Evolutionary conservation across 345 rosid species (phyloP).

Genomic region (Boechera divaricarpa): DNA sequence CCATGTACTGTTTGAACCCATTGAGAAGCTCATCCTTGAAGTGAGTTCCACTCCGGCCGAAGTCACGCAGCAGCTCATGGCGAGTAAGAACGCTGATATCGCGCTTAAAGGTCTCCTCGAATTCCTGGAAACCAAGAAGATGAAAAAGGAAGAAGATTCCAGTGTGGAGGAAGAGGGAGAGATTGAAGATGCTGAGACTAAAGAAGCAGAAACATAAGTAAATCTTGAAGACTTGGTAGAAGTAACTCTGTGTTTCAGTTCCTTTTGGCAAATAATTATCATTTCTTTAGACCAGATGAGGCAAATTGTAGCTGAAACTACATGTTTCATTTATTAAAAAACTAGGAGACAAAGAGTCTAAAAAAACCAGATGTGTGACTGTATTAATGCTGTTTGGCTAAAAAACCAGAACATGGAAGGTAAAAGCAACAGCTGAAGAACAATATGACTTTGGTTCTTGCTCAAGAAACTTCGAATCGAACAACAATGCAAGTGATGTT

Average conservation of each 20-base stretch:
- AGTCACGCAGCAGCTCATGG: conserved; percentile 48
- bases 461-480: conserved; percentile 53
- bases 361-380: neutral
- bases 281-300: conserved; percentile 1
- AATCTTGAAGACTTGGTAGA: neutral
- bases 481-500: conserved; percentile 94
- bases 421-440: neutral
- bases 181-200: conserved; percentile 37
- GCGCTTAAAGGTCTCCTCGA: conserved; percentile 28
- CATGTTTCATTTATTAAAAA: conserved; percentile 5
- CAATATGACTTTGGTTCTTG: conserved; percentile 2
- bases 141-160: conserved; percentile 22
- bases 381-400: neutral
- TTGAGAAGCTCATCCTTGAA: conserved; percentile 39
- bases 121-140: conserved; percentile 33
- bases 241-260: conserved; percentile 16
- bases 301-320: conserved; percentile 8
- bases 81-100: conserved; percentile 32
- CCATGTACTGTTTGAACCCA: conserved; percentile 35
- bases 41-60: conserved; percentile 42
- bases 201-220: conserved; percentile 20
- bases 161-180: conserved; percentile 37
- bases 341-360: conserved; percentile 7
- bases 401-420: conserved; percentile 14
- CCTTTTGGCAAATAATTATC: neutral